Evolutionary conservation across 2,329 filamentous ascomycete genomes (phyloP).

Genomic region (Gyromitra esculenta): DNA sequence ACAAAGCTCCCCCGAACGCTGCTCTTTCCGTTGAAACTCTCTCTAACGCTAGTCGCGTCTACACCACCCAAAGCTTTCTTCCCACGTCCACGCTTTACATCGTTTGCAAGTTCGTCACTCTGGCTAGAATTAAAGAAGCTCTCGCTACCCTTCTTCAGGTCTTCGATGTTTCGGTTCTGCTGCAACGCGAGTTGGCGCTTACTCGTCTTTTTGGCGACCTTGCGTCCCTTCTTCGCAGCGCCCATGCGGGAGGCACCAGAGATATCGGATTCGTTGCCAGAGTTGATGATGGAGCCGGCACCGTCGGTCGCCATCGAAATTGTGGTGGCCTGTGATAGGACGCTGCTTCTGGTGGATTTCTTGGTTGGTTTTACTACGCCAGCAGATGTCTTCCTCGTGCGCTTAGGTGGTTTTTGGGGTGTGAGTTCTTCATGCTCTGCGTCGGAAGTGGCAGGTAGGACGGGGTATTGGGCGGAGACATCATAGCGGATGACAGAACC

Average conservation of each 20-base stretch:
- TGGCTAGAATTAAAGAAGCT: constrained; percentile 43
- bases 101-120: constrained; percentile 36
- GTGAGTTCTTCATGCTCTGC: constrained; percentile 19
- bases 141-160: constrained; percentile 48
- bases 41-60: background rate
- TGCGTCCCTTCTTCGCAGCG: constrained; percentile 15
- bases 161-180: constrained; percentile 37
- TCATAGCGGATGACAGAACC: constrained; percentile 43
- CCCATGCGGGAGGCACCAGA: constrained; percentile 28
- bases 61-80: constrained; percentile 2
- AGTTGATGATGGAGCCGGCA: constrained; percentile 29
- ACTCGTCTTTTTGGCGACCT: constrained; percentile 26
- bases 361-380: constrained; percentile 1
- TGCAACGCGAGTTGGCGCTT: constrained; percentile 16
- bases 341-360: constrained; percentile 33
- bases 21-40: constrained; percentile 13
- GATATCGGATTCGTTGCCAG: constrained; percentile 38
- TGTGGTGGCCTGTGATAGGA: constrained; percentile 33
- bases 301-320: constrained; percentile 7
- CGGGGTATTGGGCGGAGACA: constrained; percentile 5
- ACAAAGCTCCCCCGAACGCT: constrained; percentile 9
- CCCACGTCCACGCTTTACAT: constrained; percentile 18
- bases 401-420: constrained; percentile 13
- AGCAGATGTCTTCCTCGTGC: constrained; percentile 24
- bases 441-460: constrained; percentile 24